phyloP scores from a whole-genome alignment of 73 alveolate genomes.

The Strombidium stylifer region DNA sequence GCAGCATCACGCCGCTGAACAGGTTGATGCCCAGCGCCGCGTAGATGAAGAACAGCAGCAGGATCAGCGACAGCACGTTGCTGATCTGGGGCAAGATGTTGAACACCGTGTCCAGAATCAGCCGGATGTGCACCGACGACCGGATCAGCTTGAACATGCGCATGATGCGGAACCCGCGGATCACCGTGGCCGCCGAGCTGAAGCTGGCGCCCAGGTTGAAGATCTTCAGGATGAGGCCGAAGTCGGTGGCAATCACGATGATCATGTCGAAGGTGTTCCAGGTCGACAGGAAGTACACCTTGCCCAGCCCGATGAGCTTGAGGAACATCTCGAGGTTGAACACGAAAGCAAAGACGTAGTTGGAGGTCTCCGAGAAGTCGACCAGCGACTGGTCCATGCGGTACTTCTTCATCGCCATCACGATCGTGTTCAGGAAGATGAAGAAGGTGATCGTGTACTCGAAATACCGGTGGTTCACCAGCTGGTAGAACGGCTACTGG shows the following conservation, averaged over 20 bases:
- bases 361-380: conserved; percentile 8
- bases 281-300: conserved; percentile 46
- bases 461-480: background rate
- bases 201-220: background rate
- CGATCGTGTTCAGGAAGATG: conserved; percentile 32
- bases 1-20: conserved; percentile 18
- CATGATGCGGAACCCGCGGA: conserved; percentile 61
- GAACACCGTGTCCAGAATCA: conserved; percentile 48
- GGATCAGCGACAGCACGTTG: conserved; percentile 52
- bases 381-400: conserved; percentile 14
- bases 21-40: conserved; percentile 51
- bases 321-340: conserved; percentile 34
- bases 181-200: conserved; percentile 52
- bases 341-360: conserved; percentile 12
- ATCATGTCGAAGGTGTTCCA: conserved; percentile 75
- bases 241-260: conserved; percentile 42
- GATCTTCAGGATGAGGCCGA: conserved; percentile 28
- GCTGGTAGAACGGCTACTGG: background rate
- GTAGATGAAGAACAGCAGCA: conserved; percentile 39
- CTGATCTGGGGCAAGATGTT: conserved; percentile 51
- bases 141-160: conserved; percentile 51
- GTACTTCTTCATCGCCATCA: conserved; percentile 29
- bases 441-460: conserved; percentile 26
- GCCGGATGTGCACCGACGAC: conserved; percentile 44
- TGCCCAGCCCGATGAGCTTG: conserved; percentile 35